Conservation (phyloP, 1,139 yeast species). For the Candida tropicalis region DNA sequence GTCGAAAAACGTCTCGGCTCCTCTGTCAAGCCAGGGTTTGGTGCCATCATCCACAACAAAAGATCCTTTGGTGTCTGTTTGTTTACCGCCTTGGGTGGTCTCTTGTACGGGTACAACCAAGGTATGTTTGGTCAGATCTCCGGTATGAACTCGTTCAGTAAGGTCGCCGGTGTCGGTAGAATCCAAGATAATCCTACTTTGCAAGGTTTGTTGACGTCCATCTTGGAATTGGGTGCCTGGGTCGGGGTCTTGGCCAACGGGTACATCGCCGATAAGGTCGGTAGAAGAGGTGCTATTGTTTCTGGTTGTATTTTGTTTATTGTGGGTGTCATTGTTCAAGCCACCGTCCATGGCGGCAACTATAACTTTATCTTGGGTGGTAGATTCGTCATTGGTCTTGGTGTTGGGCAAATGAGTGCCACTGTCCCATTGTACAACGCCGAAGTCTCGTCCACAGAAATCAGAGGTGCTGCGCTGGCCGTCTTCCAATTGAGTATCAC, state of each 20-base stretch:
- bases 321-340: constrained; percentile 42
- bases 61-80: constrained; percentile 18
- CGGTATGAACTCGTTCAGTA: constrained; percentile 36
- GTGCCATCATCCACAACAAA: constrained; percentile 11
- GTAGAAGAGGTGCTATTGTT: constrained; percentile 35
- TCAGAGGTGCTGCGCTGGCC: constrained; percentile 67
- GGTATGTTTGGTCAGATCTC: constrained; percentile 73
- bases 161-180: constrained; percentile 21
- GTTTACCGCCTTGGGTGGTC: constrained; percentile 26
- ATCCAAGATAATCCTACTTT: constrained; percentile 23
- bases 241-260: constrained; percentile 24
- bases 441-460: constrained; percentile 42
- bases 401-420: constrained; percentile 26
- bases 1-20: constrained; percentile 14
- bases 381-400: constrained; percentile 26
- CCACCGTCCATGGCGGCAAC: constrained; percentile 17
- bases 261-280: constrained; percentile 28
- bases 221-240: constrained; percentile 26
- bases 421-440: constrained; percentile 25
- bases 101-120: constrained; percentile 71
- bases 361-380: constrained; percentile 26
- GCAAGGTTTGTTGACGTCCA: constrained; percentile 28
- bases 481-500: constrained; percentile 69
- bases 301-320: constrained; percentile 27
- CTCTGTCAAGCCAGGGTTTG: constrained; percentile 12